These are phyloP conservation scores for Ogataea naganishii DNA, from an alignment of 805 yeast species.

Conservation along the genomic window DNA sequence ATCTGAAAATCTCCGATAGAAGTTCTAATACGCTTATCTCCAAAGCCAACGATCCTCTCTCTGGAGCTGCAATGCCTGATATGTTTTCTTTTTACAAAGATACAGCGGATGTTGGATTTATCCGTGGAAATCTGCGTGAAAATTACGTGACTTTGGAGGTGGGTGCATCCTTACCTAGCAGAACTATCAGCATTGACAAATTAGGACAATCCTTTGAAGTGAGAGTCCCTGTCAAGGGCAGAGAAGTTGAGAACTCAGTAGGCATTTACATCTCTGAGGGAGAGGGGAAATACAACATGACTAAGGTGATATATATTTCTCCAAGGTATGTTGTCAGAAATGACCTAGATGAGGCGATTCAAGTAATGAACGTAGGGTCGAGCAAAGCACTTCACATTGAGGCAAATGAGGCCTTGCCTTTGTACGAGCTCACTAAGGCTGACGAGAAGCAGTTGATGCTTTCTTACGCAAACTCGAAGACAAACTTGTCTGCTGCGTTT, in stretches of 20 bases:
- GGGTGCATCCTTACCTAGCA: conserved; percentile 64
- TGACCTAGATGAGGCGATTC: conserved; percentile 44
- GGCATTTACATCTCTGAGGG: conserved; percentile 80
- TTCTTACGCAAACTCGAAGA: conserved; percentile 45
- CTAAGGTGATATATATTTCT: conserved; percentile 69
- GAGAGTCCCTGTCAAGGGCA: conserved; percentile 36
- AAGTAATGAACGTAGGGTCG: conserved; percentile 62
- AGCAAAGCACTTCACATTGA: conserved; percentile 37
- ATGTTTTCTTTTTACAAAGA: conserved; percentile 78
- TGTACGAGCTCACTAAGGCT: conserved; percentile 53
- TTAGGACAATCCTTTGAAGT: conserved; percentile 70
- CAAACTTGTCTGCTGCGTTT: conserved; percentile 86
- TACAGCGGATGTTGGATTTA: conserved; percentile 24
- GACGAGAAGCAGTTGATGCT: conserved; percentile 53
- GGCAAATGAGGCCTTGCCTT: conserved; percentile 41
- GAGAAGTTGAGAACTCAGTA: conserved; percentile 54
- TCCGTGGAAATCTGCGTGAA: conserved; percentile 30
- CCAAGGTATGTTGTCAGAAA: conserved; percentile 80
- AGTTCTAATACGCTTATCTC: conserved; percentile 41
- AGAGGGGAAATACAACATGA: conserved; percentile 67
- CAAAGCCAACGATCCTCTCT: conserved; percentile 17
- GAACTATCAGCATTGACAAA: conserved; percentile 77
- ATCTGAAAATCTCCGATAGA: conserved; percentile 50
- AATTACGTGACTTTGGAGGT: conserved; percentile 61
- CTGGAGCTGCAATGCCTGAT: conserved; percentile 41